Percentiles rank a stretch among this genome's conserved stretches.
phyloP scores from a whole-genome alignment of 345 rosid species.

The Gossypium rotundifolium region DNA sequence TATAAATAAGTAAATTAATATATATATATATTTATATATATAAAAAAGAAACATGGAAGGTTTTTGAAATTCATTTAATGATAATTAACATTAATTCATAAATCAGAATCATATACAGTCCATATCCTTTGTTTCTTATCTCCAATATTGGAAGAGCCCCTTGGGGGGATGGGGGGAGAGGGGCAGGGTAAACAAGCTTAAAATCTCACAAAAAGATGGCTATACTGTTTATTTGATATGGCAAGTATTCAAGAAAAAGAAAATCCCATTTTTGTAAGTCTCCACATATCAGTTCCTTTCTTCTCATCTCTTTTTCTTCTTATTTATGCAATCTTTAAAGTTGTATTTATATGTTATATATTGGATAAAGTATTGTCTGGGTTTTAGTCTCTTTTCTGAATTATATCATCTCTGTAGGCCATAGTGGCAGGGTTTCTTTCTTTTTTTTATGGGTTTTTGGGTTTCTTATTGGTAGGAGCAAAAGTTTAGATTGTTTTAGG shows the following conservation, averaged over 20 bases:
- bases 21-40: too few relatives aligned
- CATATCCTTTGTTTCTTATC: neutral
- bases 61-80: too few relatives aligned
- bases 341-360: neutral
- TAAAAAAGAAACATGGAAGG: too few relatives aligned
- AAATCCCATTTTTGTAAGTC: neutral
- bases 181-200: neutral
- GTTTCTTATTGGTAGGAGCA: neutral
- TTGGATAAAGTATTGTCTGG: neutral
- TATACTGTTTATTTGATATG: neutral
- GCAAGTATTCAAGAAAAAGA: neutral
- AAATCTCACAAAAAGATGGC: neutral
- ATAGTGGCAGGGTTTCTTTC: neutral
- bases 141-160: neutral
- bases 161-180: too few relatives aligned
- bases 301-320: neutral
- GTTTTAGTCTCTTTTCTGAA: constrained; percentile 3
- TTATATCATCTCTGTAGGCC: neutral
- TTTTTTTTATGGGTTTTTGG: constrained; percentile 6
- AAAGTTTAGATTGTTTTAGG: neutral
- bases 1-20: too few relatives aligned
- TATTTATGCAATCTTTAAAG: neutral
- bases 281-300: neutral
- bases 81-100: too few relatives aligned
- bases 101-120: neutral